Percentiles rank a stretch among this genome's conserved stretches.
Conservation (phyloP, 1,284 basidiomycete genomes). For the Ceraceosorus bombacis region DNA sequence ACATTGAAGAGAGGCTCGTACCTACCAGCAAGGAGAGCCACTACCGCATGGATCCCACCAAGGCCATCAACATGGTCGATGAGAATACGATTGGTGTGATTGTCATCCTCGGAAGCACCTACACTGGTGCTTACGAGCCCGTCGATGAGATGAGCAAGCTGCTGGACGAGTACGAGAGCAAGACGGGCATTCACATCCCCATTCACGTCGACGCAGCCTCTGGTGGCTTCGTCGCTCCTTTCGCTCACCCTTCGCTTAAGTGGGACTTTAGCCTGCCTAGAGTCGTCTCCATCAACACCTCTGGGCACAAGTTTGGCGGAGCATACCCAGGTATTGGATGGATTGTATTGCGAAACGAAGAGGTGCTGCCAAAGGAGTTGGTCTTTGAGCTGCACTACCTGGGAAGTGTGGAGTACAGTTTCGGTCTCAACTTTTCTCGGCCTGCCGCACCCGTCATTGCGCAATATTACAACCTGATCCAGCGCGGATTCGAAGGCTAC, state of each 20-base stretch:
- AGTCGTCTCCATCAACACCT: constrained; percentile 72
- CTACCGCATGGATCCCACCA: constrained; percentile 74
- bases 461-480: constrained; percentile 71
- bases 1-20: constrained; percentile 59
- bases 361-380: constrained; percentile 52
- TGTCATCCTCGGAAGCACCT: constrained; percentile 65
- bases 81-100: constrained; percentile 62
- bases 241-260: constrained; percentile 62
- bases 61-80: constrained; percentile 76
- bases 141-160: constrained; percentile 77
- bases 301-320: constrained; percentile 57
- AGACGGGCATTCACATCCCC: constrained; percentile 58
- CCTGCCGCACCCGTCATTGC: constrained; percentile 82
- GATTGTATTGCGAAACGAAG: constrained; percentile 38
- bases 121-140: constrained; percentile 87
- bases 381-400: constrained; percentile 78
- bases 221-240: constrained; percentile 59
- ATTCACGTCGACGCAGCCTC: constrained; percentile 59
- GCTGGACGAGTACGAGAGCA: constrained; percentile 75
- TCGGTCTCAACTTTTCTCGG: constrained; percentile 90
- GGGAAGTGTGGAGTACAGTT: constrained; percentile 52
- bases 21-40: constrained; percentile 31
- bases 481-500: constrained; percentile 44
- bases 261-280: constrained; percentile 64
- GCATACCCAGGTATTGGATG: constrained; percentile 52